Evolutionary conservation across 208 protist species (phyloP).

Genomic region (Trypanosoma rangeli): DNA sequence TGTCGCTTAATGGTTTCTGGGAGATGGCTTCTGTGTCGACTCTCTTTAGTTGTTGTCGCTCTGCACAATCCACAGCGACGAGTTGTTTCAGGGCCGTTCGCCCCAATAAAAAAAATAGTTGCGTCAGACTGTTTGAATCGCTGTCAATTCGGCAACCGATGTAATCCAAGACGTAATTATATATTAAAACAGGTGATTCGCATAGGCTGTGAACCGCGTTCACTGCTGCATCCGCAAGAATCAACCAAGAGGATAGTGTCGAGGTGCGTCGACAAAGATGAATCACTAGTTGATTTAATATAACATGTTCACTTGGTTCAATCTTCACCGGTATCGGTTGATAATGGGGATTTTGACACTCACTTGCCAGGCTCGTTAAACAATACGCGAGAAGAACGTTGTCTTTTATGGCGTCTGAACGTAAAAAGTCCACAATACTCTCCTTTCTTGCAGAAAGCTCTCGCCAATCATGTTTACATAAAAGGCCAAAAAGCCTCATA

Average conservation of each 20-base stretch:
- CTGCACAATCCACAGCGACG: slow-evolving; percentile 74
- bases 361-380: slow-evolving; percentile 70
- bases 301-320: slow-evolving; percentile 44
- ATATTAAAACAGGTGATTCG: slow-evolving; percentile 67
- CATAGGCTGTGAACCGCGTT: slow-evolving; percentile 79
- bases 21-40: slow-evolving; percentile 30
- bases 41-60: slow-evolving; percentile 75
- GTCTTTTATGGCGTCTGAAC: slow-evolving; percentile 53
- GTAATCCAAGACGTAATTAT: slow-evolving; percentile 78
- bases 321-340: slow-evolving; percentile 49
- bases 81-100: slow-evolving; percentile 86
- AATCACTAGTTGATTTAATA: slow-evolving; percentile 71
- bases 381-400: slow-evolving; percentile 84
- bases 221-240: slow-evolving; percentile 66
- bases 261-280: slow-evolving; percentile 83
- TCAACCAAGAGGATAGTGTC: slow-evolving; percentile 75
- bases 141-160: slow-evolving; percentile 29
- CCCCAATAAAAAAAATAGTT: slow-evolving; percentile 76
- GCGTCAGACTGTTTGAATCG: slow-evolving; percentile 51
- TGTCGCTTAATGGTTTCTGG: slow-evolving; percentile 10
- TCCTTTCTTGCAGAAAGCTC: slow-evolving; percentile 69
- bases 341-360: slow-evolving; percentile 72
- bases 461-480: slow-evolving; percentile 73
- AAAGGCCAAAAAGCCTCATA: slow-evolving; percentile 86
- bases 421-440: slow-evolving; percentile 70